Base-by-base conservation (phyloP, 164 flowering plant species). In the Vitis labrusca region DNA sequence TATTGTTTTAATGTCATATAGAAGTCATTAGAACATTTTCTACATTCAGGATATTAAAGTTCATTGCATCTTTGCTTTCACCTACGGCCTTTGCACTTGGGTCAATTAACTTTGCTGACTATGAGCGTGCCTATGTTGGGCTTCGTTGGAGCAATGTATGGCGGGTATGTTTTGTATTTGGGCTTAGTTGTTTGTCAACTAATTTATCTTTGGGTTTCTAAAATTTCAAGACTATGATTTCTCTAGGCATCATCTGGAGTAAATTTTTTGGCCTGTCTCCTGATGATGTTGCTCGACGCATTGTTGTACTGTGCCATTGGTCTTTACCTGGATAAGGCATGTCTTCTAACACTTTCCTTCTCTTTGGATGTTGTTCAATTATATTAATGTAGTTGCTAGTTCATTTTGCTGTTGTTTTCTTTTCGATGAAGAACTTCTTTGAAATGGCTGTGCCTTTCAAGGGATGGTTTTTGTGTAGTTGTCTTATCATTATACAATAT, bases 61-160 rank as follows among this genome's bases (percentile, higher is more conserved):
- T 87, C 37, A 16, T 83, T 77, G 97, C 94, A 67, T 93, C 99
- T 63, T 80, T 93, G 67, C 94, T 95, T 83, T 95, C 99, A 55
- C 99, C 99, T 7, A 93, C 99, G 17, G 98, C 99, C 57, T 95
- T 95, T 84, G 98, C 99, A 32, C 79, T 95, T 55, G 99, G 98
- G 49, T 90, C 98, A 19, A 67, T 93, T 67, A 93, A 95, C 76
- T 91, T 95, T 81, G 99, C 98, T 74, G 98, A 95, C 66, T 93
- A 93, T 87, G 99, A 95, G 81, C 94, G 95, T 72, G 99, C 99
- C 71, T 98, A 93, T 77, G 99, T 95, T 78, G 99, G 99, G 70
- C 85, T 95, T 29, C 94, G 98, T 10, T 95, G 99, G 99, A 93
- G 90, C 82, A 95, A 95, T 82, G 86, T 95, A 51, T 95, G 99